Evolutionary conservation across 805 yeast genomes (phyloP), one percentile per base, ranked within the genome.

Genomic region (Sugiyamaella boreocaroliniensis): DNA sequence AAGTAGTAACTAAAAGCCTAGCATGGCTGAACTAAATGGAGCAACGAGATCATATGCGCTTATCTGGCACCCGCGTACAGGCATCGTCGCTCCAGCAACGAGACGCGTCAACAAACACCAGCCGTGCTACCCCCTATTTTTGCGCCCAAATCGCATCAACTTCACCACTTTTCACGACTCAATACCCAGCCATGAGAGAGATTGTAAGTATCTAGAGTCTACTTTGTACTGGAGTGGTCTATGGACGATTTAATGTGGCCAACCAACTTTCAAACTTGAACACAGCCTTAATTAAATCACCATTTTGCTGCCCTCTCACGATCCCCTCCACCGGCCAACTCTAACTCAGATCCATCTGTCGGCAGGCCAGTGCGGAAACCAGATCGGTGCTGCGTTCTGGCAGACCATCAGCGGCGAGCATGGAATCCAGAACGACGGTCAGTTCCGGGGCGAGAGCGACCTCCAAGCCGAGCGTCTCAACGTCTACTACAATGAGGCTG

Each of bases 361-460:
- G 55, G 85, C 96, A 54, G 98, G 98, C 73, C 98, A 90, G 77
- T 89, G 97, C 82, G 97, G 97, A 82, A 90, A 90, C 81, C 98
- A 90, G 76, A 89, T 90, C 63, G 63, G 70, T 16, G 63, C 68
- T 40, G 71, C 76, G 15, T 70, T 72, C 58, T 76, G 70, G 75
- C 67, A 70, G 51, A 69, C 73, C 32, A 72, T 72, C 51, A 60
- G 65, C 51, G 65, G 55, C 29, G 76, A 72, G 58, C 76, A 72
- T 53, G 74, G 74, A 29, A 69, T 72, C 49, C 73, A 69, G 55
- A 57, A 54, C 46, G 55, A 58, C 40, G 75, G 75, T 43, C 59
- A 43, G 47, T 64, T 60, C 57, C 57, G 40, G 46, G 67, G 64
- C 16, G 57, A 51, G 43, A 53, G 56, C 49, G 61, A 59, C 48